phyloP scores from a whole-genome alignment of 371 early-diverging fungal species.

The Mortierella sp. region DNA sequence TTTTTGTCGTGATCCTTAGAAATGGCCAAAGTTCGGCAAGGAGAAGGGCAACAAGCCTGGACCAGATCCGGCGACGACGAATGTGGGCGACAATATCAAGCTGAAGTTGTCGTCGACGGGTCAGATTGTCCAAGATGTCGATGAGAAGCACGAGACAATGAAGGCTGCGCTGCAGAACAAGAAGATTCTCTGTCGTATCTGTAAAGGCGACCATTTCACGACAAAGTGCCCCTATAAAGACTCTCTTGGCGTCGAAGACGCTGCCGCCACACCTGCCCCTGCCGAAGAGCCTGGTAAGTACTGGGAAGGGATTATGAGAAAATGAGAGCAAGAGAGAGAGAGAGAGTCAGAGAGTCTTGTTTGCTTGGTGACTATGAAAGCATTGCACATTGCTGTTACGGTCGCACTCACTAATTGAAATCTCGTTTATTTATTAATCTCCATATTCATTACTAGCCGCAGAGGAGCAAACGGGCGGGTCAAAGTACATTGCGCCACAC shows the following conservation, averaged over 20 bases:
- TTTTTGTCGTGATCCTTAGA: too few relatives aligned
- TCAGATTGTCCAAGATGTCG: conserved; percentile 64
- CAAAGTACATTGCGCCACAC: conserved; percentile 88
- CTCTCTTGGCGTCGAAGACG: conserved; percentile 77
- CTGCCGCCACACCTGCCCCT: conserved; percentile 38
- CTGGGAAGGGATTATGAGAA: background rate
- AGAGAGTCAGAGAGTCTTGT: too few relatives aligned
- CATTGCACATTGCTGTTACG: too few relatives aligned
- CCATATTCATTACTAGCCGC: conserved; percentile 11
- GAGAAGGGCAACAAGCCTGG: conserved; percentile 82
- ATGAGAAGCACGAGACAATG: conserved; percentile 67
- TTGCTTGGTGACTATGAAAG: too few relatives aligned
- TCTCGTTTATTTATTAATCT: too few relatives aligned
- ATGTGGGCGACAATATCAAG: conserved; percentile 89
- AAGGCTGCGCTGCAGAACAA: conserved; percentile 70
- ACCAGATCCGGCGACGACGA: conserved; percentile 92
- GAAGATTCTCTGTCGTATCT: conserved; percentile 95
- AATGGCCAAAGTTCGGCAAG: conserved; percentile 88
- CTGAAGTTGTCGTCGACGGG: conserved; percentile 84
- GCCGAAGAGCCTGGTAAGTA: conserved; percentile 43
- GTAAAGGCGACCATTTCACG: conserved; percentile 97
- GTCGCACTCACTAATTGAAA: too few relatives aligned
- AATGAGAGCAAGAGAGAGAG: background rate
- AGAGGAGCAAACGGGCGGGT: conserved; percentile 56
- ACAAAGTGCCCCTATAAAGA: conserved; percentile 98